Evolutionary conservation across 2,329 filamentous ascomycete species (phyloP).

Genomic region (Verticillium tricorpus): DNA sequence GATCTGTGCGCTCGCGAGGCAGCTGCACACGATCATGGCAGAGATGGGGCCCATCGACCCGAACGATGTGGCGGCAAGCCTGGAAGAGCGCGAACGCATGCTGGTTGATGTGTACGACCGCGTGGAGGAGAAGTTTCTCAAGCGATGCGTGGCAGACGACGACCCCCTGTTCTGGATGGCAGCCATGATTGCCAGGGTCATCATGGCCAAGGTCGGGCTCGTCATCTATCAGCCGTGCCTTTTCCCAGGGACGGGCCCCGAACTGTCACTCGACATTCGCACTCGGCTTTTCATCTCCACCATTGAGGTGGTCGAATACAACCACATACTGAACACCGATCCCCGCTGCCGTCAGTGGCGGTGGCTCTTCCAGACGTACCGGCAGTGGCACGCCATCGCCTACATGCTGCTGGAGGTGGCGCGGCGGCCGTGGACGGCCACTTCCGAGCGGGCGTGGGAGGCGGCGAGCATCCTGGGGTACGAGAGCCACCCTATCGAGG

Average conservation of each 20-base stretch:
- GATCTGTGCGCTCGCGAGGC: constrained; percentile 36
- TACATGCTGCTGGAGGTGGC: constrained; percentile 43
- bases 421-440: constrained; percentile 43
- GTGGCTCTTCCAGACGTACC: constrained; percentile 47
- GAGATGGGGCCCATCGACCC: constrained; percentile 26
- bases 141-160: constrained; percentile 38
- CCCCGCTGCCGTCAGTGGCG: constrained; percentile 37
- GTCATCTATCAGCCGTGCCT: constrained; percentile 72
- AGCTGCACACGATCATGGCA: constrained; percentile 27
- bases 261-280: constrained; percentile 56
- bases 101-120: constrained; percentile 48
- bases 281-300: constrained; percentile 68
- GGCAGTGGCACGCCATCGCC: constrained; percentile 47
- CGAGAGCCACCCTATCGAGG: constrained; percentile 33
- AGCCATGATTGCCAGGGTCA: constrained; percentile 63
- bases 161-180: constrained; percentile 62
- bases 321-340: constrained; percentile 60
- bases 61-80: constrained; percentile 20
- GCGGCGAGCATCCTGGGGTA: constrained; percentile 33
- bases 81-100: constrained; percentile 35
- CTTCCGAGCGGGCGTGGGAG: constrained; percentile 46
- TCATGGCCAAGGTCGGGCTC: constrained; percentile 75
- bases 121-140: constrained; percentile 51
- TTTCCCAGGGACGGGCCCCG: constrained; percentile 50
- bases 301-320: constrained; percentile 69